A percentile compares a stretch with the other conserved stretches of the same genome.
Evolutionary conservation across 78 protist genomes (phyloP).

Genomic region (Planoprotostelium fungivorum): DNA sequence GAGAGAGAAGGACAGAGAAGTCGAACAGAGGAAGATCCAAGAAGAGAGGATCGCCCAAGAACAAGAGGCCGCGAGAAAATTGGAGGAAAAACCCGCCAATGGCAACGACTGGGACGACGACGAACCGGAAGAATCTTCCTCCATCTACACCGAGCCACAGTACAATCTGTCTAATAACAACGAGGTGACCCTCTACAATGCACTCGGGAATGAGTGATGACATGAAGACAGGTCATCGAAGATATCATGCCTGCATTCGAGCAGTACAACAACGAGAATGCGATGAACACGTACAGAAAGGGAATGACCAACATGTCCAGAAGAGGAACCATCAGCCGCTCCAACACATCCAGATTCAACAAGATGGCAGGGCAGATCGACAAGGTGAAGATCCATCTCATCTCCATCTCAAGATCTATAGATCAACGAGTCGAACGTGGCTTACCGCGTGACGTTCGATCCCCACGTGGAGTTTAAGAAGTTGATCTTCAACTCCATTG

Average conservation of each 20-base stretch:
- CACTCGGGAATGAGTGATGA: too few relatives aligned
- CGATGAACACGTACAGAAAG: not conserved
- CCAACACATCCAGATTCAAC: constrained; percentile 1
- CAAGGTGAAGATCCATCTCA: not conserved
- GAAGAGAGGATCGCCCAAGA: too few relatives aligned
- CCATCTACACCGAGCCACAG: too few relatives aligned
- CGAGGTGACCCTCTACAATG: too few relatives aligned
- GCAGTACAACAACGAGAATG: not conserved
- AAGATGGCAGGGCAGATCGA: not conserved
- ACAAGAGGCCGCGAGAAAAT: too few relatives aligned
- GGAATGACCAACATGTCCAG: not conserved
- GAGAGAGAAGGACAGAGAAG: too few relatives aligned
- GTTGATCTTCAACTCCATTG: not conserved
- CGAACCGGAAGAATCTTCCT: too few relatives aligned
- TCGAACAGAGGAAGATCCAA: too few relatives aligned
- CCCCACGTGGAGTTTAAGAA: not conserved
- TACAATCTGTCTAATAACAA: too few relatives aligned
- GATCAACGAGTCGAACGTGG: not conserved
- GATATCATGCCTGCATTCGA: not conserved
- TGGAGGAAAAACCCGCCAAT: too few relatives aligned
- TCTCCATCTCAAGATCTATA: not conserved
- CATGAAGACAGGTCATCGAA: not conserved
- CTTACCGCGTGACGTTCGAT: not conserved
- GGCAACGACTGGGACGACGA: too few relatives aligned
- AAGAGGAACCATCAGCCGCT: not conserved